Evolutionary conservation across 257 asterid genomes (phyloP), one percentile per base, ranked within the genome.

Genomic region (Buddleja alternifolia): DNA sequence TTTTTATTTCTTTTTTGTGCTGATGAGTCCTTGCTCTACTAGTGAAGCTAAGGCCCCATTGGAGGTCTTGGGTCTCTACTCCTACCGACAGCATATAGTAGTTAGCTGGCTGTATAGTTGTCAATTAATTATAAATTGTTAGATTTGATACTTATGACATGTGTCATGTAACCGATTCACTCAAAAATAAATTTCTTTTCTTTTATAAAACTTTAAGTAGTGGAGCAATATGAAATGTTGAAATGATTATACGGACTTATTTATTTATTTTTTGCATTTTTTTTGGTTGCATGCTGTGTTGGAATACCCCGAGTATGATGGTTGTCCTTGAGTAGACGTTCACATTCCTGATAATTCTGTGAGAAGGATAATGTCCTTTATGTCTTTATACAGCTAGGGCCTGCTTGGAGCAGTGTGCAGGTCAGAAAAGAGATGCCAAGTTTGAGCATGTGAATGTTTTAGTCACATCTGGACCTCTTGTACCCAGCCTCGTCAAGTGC

Each of bases 401-500:
- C 67, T 93, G 95, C 78, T 81, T 93, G 90, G 88, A 88, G 80
- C 88, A 85, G 76, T 93, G 99, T 77, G 93, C 85, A 6, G 80
- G 82, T 60, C 86, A 71, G 47, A 81, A 61, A 64, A 75, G 48
- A 60, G 74, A 67, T 66, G 15, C 72, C 32, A 66, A 72, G 20
- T 73, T 29, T 63, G 83, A 83, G 80, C 82, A 88, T 73, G 91
- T 93, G 51, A 93, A 93, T 67, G 70, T 93, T 64, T 73, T 93
- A 32, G 99, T 93, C 72, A 93, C 99, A 64, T 85, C 97, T 29
- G 97, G 97, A 20, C 82, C 96, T 19, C 87, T 93, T 71, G 67
- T 93, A 77, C 97, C 99, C 72, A 93, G 97, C 88, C 81, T 93
- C 70, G 94, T 84, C 79, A 93, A 93, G 77, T 90, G 97, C 88